A percentile compares a stretch with the other conserved stretches of the same genome.
Evolutionary conservation across 176 grass and related monocot genomes (phyloP).

Genomic region (Ananas comosus): DNA sequence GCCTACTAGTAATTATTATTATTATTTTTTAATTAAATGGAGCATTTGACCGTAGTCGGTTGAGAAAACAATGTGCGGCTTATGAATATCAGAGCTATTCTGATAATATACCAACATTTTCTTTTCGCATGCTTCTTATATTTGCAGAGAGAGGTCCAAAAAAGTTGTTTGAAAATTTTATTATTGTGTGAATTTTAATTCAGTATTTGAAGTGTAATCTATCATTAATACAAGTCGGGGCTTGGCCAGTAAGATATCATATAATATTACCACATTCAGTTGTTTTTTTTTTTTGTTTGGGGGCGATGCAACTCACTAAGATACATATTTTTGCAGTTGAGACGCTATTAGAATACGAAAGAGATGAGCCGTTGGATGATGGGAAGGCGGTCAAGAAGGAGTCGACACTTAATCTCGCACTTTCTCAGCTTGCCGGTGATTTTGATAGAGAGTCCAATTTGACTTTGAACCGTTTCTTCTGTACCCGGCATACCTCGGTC

Average conservation of each 20-base stretch:
- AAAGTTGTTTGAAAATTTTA: too few relatives aligned
- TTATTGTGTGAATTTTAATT: too few relatives aligned
- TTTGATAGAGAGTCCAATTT: slow-evolving; percentile 87
- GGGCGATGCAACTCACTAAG: slow-evolving; percentile 28
- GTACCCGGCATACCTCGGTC: slow-evolving; percentile 37
- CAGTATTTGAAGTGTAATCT: background rate
- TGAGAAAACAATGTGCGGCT: too few relatives aligned
- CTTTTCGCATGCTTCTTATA: background rate
- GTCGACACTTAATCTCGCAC: slow-evolving; percentile 42
- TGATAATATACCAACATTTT: background rate
- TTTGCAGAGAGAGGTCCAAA: background rate
- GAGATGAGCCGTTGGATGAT: slow-evolving; percentile 44
- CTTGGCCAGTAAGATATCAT: background rate
- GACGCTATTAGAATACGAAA: slow-evolving; percentile 63
- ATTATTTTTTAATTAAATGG: too few relatives aligned
- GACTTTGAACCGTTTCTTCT: slow-evolving; percentile 53
- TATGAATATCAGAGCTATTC: background rate
- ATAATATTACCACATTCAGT: background rate
- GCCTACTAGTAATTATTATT: too few relatives aligned
- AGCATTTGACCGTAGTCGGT: too few relatives aligned
- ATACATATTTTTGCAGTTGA: slow-evolving; percentile 52
- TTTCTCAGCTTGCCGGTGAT: slow-evolving; percentile 77
- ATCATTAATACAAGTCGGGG: background rate
- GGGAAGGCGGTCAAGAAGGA: slow-evolving; percentile 31
- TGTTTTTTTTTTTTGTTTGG: slow-evolving; percentile 1